Percentiles rank a stretch among this genome's conserved stretches.
Evolutionary conservation across 768 basidiomycete species (phyloP).

Genomic region (Russula earlei): DNA sequence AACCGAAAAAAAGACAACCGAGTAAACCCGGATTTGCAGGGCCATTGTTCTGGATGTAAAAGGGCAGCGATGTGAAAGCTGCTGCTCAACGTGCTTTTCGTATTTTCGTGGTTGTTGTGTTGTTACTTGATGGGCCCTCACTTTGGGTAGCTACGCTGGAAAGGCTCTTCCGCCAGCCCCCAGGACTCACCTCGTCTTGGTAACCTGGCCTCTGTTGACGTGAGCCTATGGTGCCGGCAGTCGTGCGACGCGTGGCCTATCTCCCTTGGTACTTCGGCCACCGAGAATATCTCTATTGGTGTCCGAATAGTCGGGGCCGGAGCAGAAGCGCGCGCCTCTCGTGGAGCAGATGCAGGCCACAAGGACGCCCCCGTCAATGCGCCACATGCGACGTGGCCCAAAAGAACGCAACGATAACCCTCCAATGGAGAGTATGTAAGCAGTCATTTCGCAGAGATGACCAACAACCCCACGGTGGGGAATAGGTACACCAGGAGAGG

Average conservation of each 20-base stretch:
- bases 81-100: no score
- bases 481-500: no score
- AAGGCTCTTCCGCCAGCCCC: no score
- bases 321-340: conserved; percentile 47
- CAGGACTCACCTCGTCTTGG: no score
- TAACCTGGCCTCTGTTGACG: no score
- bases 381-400: conserved; percentile 38
- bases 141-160: not conserved
- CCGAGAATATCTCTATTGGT: conserved; percentile 36
- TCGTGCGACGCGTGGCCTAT: not conserved
- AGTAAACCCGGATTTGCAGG: no score
- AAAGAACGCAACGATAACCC: conserved; percentile 38
- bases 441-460: conserved; percentile 26
- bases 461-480: not conserved
- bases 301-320: conserved; percentile 46
- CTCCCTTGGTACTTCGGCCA: conserved; percentile 26
- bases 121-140: not conserved
- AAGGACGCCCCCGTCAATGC: conserved; percentile 38
- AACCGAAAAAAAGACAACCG: no score
- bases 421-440: conserved; percentile 34
- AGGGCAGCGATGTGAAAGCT: no score
- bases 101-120: not conserved
- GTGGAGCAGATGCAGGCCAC: conserved; percentile 37
- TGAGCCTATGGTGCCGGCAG: no score
- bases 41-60: no score